A percentile compares a stretch with the other conserved stretches of the same genome.
phyloP scores from a whole-genome alignment of 495 filamentous ascomycete genomes.

The Chaetomium tenue region DNA sequence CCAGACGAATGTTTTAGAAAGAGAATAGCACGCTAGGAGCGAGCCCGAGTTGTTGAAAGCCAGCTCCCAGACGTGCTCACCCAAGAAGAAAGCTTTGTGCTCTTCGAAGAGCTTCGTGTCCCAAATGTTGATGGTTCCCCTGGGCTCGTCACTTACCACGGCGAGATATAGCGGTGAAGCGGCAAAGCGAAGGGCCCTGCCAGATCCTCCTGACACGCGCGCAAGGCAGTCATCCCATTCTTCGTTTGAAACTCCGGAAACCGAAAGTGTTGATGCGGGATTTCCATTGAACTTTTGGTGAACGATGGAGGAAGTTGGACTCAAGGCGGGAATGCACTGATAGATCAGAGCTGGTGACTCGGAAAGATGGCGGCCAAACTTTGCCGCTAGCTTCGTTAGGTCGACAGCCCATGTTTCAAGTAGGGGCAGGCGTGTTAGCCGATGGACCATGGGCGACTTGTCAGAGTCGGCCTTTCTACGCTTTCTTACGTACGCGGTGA shows the following conservation, averaged over 20 bases:
- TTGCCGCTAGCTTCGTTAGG: slow-evolving; percentile 15
- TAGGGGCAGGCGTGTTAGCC: background rate
- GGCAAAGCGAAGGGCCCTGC: background rate
- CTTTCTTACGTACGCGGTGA: background rate
- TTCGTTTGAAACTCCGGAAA: background rate
- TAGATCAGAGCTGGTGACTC: slow-evolving; percentile 9
- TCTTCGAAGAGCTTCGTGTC: slow-evolving; percentile 16
- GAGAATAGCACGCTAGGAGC: slow-evolving; percentile 10
- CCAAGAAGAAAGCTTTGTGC: background rate
- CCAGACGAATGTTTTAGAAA: slow-evolving; percentile 11
- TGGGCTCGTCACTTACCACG: background rate
- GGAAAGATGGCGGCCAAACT: slow-evolving; percentile 14
- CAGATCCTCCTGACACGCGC: background rate
- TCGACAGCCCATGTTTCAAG: slow-evolving; percentile 12
- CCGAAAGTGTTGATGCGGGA: slow-evolving; percentile 4
- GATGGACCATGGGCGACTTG: background rate
- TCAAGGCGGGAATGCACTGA: slow-evolving; percentile 16
- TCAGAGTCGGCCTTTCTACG: background rate
- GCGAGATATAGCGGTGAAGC: background rate
- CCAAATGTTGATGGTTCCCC: slow-evolving; percentile 1
- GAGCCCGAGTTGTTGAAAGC: slow-evolving; percentile 13
- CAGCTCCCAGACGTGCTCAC: slow-evolving; percentile 2
- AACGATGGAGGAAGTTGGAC: slow-evolving; percentile 14
- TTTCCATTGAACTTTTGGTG: slow-evolving; percentile 14
- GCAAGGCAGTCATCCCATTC: slow-evolving; percentile 18